Conservation (phyloP, 345 rosid genomes). For the Eucalyptus cloeziana region DNA sequence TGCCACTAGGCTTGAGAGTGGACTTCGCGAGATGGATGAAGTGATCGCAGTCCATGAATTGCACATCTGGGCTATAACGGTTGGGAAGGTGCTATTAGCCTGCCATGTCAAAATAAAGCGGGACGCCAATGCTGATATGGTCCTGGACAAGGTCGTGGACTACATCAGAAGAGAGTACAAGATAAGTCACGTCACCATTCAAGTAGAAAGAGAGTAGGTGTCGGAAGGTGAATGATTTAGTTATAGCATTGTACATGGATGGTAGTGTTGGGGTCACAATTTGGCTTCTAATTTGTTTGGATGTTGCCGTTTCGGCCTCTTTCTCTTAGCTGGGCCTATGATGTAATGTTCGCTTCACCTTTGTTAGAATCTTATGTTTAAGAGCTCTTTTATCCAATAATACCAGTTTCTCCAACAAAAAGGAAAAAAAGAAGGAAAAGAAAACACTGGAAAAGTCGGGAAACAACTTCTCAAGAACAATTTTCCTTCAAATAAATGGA, state of each 20-base stretch:
- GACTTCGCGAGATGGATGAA: conserved; percentile 55
- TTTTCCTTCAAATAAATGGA: neutral
- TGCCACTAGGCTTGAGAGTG: conserved; percentile 55
- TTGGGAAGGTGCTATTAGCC: conserved; percentile 62
- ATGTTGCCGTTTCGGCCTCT: neutral
- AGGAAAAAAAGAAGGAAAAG: neutral
- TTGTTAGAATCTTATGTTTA: neutral
- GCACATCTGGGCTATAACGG: conserved; percentile 84
- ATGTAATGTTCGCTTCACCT: neutral
- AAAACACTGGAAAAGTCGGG: neutral
- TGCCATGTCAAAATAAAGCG: conserved; percentile 72
- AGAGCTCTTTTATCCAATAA: neutral
- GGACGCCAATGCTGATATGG: conserved; percentile 65
- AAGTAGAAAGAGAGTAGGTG: conserved; percentile 46
- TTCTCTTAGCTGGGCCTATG: neutral
- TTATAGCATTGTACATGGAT: neutral
- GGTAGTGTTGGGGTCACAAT: neutral
- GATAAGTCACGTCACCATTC: conserved; percentile 70
- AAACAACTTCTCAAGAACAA: neutral
- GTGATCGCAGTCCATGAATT: conserved; percentile 70
- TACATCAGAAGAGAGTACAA: conserved; percentile 63
- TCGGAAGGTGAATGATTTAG: neutral
- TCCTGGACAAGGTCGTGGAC: conserved; percentile 52
- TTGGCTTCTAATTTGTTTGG: neutral
- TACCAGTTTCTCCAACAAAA: neutral